These are phyloP conservation scores for Sporothrix pallida DNA, from an alignment of 2,329 filamentous ascomycete genomes.

Conservation along the genomic window DNA sequence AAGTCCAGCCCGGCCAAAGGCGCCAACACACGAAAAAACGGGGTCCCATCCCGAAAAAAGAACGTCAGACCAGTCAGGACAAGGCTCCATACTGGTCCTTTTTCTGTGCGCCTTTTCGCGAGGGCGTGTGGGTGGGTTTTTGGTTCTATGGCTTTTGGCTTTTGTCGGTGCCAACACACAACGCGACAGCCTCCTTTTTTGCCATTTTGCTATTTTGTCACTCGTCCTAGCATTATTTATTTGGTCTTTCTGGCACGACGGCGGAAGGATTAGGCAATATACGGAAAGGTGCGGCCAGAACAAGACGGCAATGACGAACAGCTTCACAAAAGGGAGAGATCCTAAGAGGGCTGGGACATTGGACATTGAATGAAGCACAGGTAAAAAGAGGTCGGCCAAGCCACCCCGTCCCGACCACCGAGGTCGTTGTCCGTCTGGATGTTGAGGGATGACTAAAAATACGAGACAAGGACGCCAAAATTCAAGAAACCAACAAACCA, in stretches of 20 bases:
- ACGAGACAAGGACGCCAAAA: not conserved
- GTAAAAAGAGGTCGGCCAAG: not conserved
- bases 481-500: not conserved
- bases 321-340: not conserved
- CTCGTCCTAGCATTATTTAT: not conserved
- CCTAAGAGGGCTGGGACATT: not conserved
- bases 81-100: conserved; percentile 16
- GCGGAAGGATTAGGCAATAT: conserved; percentile 31
- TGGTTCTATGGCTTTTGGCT: not conserved
- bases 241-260: not conserved
- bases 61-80: not conserved
- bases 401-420: conserved; percentile 20
- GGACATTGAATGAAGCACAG: not conserved
- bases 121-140: not conserved
- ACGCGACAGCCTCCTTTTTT: not conserved
- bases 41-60: conserved; percentile 15
- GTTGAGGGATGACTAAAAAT: conserved; percentile 10
- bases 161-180: conserved; percentile 5
- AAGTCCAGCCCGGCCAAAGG: not conserved
- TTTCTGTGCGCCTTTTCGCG: conserved; percentile 20
- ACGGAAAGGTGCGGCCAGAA: conserved; percentile 29
- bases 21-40: conserved; percentile 16
- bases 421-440: conserved; percentile 15
- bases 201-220: not conserved
- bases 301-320: conserved; percentile 19